A percentile compares a stretch with the other conserved stretches of the same genome.
Evolutionary conservation across 2,329 filamentous ascomycete species (phyloP).

Genomic region (Macrophomina tecta): DNA sequence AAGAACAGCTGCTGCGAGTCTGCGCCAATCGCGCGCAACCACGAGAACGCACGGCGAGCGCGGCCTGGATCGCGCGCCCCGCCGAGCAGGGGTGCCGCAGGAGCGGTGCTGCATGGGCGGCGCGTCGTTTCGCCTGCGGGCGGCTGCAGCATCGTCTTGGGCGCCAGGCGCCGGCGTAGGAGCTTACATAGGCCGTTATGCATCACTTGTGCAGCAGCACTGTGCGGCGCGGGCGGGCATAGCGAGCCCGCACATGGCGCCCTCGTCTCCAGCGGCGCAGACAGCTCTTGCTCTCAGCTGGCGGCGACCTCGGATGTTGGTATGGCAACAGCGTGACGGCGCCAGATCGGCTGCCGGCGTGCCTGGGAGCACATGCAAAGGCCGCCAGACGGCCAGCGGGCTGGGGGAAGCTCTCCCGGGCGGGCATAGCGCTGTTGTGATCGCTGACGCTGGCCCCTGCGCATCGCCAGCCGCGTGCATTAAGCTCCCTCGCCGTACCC

Average conservation of each 20-base stretch:
- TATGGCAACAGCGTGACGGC: slow-evolving; percentile 21
- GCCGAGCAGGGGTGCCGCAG: background rate
- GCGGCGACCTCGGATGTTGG: slow-evolving; percentile 24
- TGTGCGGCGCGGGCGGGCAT: slow-evolving; percentile 5
- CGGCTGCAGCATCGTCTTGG: slow-evolving; percentile 15
- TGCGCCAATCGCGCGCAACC: slow-evolving; percentile 16
- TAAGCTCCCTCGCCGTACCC: slow-evolving; percentile 27
- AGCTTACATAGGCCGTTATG: background rate
- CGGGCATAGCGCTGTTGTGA: slow-evolving; percentile 24
- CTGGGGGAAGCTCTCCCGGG: slow-evolving; percentile 24
- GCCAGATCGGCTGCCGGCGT: slow-evolving; percentile 20
- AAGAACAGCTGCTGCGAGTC: background rate
- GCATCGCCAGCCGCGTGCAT: slow-evolving; percentile 26
- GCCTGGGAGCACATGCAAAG: slow-evolving; percentile 26
- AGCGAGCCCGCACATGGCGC: background rate
- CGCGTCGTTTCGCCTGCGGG: slow-evolving; percentile 13
- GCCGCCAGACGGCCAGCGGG: slow-evolving; percentile 5
- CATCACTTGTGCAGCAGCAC: background rate
- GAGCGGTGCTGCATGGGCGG: background rate
- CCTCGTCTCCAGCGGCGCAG: background rate
- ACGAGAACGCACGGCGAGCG: slow-evolving; percentile 19
- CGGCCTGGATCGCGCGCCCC: slow-evolving; percentile 12
- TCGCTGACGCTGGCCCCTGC: slow-evolving; percentile 16
- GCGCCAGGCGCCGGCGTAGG: background rate
- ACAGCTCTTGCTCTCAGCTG: background rate